Evolutionary conservation across 2,329 filamentous ascomycete genomes (phyloP), one percentile per base, ranked within the genome.

Genomic region (Fusarium guadeloupense): DNA sequence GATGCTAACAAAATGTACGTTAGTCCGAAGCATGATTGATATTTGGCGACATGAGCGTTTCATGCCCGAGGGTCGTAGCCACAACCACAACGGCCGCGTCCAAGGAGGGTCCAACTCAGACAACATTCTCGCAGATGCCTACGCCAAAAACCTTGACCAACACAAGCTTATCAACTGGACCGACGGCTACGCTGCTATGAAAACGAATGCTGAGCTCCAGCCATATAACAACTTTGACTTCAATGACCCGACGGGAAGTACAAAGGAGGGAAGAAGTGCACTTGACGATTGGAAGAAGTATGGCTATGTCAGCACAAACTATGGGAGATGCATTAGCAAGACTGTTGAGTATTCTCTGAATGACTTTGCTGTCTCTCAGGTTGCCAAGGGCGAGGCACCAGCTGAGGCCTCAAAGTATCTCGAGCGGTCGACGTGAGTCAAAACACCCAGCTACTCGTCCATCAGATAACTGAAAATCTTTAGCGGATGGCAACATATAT

Each of bases 81-180:
- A 78, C 10, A 84, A 86, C 68, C 83, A 77, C 71, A 87, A 86
- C 50, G 85, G 85, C 10, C 78, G 81, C 9, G 79, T 81, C 0
- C 84, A 87, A 68, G 84, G 84, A 4, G 85, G 85, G 5, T 84
- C 81, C 16, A 85, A 87, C 54, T 82, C 83, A 1, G 85, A 87
- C 66, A 86, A 86, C 31, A 78, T 87, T 1, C 78, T 88, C 14
- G 84, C 84, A 6, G 85, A 88, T 62, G 85, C 84, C 0, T 87
- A 84, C 48, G 78, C 85, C 4, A 87, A 87, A 69, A 56, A 60
- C 5, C 57, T 66, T 14, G 46, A 49, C 16, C 37, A n/a, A 7
- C 48, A 56, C 3, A 82, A 4, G 70, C 85, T 5, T 68, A 77
- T 88, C 17, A 78, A 87, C 59, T 88, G 85, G 85, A 72, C 74